A percentile compares a stretch with the other conserved stretches of the same genome.
These are phyloP conservation scores for Pseudotsuga menziesii DNA, from an alignment of 75 land plant species.

Conservation along the genomic window DNA sequence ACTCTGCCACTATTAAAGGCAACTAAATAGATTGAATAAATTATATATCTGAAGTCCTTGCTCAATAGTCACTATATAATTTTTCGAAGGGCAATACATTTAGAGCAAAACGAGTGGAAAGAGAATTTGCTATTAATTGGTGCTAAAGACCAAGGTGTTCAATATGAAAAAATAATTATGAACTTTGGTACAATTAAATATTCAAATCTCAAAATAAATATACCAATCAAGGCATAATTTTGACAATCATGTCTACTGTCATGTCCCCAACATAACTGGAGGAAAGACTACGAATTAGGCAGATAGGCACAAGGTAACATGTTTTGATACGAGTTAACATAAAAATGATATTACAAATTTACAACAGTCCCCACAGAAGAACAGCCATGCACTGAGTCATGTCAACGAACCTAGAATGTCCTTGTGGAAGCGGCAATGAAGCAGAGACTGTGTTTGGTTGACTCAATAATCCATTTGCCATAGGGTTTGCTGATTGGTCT, in stretches of 20 bases:
- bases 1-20: background rate
- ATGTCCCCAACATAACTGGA: conserved; percentile 6
- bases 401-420: conserved; percentile 84
- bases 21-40: background rate
- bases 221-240: background rate
- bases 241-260: background rate
- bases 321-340: background rate
- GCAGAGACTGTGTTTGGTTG: conserved; percentile 42
- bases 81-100: background rate
- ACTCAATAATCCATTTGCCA: conserved; percentile 39
- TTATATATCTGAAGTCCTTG: background rate
- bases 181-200: background rate
- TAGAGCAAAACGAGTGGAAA: background rate
- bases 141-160: background rate
- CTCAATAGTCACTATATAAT: background rate
- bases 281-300: background rate
- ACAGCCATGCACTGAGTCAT: conserved; percentile 10
- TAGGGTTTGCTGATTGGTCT: conserved; percentile 25
- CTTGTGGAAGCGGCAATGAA: conserved; percentile 71
- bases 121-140: background rate
- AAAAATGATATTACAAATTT: background rate
- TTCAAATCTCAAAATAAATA: background rate
- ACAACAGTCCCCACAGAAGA: conserved; percentile 8
- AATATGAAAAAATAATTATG: background rate
- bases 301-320: background rate